Conservation (phyloP, 441 rosid species). For the Jatropha multifida region DNA sequence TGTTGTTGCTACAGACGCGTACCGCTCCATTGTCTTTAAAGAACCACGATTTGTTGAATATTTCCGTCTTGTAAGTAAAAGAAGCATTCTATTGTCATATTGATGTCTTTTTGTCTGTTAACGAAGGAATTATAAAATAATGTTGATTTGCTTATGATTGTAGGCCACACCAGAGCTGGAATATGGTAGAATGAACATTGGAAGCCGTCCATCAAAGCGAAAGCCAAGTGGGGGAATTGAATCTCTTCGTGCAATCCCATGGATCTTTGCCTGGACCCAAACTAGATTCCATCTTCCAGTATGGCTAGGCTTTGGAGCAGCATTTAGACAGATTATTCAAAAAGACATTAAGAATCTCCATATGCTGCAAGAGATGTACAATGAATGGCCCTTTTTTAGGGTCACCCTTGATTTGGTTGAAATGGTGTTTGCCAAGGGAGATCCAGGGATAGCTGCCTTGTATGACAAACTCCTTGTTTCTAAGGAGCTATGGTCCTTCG, state of each 20-base stretch:
- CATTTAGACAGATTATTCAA: conserved; percentile 53
- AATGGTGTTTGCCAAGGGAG: conserved; percentile 99
- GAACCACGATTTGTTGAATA: conserved; percentile 96
- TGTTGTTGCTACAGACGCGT: conserved; percentile 76
- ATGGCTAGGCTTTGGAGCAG: conserved; percentile 94
- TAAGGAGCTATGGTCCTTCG: conserved; percentile 71
- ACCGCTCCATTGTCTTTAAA: conserved; percentile 77
- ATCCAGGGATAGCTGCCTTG: conserved; percentile 81
- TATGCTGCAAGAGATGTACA: conserved; percentile 84
- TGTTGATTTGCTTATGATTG: conserved; percentile 17
- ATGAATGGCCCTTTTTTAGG: conserved; percentile 88
- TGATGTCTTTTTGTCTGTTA: background rate
- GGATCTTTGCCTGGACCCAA: conserved; percentile 99
- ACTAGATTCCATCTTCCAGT: conserved; percentile 96
- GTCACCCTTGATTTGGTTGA: conserved; percentile 94
- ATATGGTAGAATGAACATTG: conserved; percentile 97
- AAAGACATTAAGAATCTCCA: conserved; percentile 72
- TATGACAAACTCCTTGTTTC: conserved; percentile 89
- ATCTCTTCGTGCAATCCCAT: conserved; percentile 89
- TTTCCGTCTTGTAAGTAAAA: conserved; percentile 80
- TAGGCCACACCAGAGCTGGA: conserved; percentile 96
- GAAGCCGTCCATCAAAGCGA: conserved; percentile 92
- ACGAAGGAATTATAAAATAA: conserved; percentile 7
- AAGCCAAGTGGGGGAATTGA: conserved; percentile 96
- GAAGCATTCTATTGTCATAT: conserved; percentile 3